Base-by-base conservation (phyloP, 2,329 filamentous ascomycete genomes). In the Myrmaecium sp. region DNA sequence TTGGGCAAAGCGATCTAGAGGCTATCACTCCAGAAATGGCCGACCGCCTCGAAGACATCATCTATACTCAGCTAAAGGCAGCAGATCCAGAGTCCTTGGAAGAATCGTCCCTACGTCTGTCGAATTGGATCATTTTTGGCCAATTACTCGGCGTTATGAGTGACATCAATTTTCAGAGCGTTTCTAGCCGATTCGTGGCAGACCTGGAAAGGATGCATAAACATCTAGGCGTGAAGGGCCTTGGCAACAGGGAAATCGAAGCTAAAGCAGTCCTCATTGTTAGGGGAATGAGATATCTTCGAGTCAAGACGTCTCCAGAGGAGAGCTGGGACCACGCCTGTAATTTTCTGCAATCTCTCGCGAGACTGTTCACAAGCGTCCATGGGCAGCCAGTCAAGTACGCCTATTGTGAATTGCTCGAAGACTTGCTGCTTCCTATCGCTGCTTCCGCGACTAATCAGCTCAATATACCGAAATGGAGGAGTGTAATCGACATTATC, bases 131-230 rank as follows among this genome's bases (percentile, higher is more conserved):
- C 32, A 72, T 98, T 3, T 94, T 94, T 47, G 76, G 82, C 12
- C 80, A 93, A 42, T 60, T 98, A 3, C 66, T 98, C 1, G 89
- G 91, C n/a, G 77, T 84, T 20, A 93, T 98, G 79, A 94, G 89
- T 52, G 77, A 79, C 23, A 74, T 89, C 36, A 86, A 91, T 45
- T 95, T 98, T 48, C 59, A 70, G 10, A 79, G 74, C 30, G 84
- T 98, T 23, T 74, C 81, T 3, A 69, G 73, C 29, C 73, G 81
- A 25, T 98, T 92, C 44, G 62, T 92, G 23, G 59, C 65, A 16
- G 84, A 95, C 44, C 62, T 98, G 4, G 79, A 83, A 30, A 63
- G 64, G 17, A 77, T 75, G 6, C 72, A 94, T 27, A 74, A 74
- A 42, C 81, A 91, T 11, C 62, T 84, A 22, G 63, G 68, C 3